A percentile compares a stretch with the other conserved stretches of the same genome.
Conservation (phyloP, 352 stramenopile genomes). For the Globisporangium cederbergense region DNA sequence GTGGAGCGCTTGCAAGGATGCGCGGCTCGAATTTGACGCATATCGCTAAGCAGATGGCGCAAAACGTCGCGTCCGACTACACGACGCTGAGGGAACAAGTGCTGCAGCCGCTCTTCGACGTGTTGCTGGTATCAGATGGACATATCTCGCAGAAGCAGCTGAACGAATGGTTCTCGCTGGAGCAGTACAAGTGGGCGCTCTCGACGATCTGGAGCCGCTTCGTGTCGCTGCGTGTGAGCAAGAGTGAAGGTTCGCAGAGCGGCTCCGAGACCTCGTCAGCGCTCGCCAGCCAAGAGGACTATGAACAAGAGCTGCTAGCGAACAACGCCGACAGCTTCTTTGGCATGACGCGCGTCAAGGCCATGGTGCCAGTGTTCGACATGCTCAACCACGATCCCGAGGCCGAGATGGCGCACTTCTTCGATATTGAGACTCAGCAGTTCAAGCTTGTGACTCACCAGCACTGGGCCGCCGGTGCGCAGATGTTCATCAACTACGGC, state of each 20-base stretch:
- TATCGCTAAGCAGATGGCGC: slow-evolving; percentile 60
- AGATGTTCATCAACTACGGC: slow-evolving; percentile 83
- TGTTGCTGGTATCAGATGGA: slow-evolving; percentile 20
- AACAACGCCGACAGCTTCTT: slow-evolving; percentile 1
- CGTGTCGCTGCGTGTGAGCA: slow-evolving; percentile 51
- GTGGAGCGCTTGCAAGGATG: slow-evolving; percentile 34
- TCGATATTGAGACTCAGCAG: slow-evolving; percentile 38
- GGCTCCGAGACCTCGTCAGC: not conserved
- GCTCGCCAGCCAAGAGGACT: slow-evolving; percentile 6
- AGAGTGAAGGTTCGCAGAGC: slow-evolving; percentile 18
- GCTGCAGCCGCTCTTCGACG: slow-evolving; percentile 50
- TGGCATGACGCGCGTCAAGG: slow-evolving; percentile 51
- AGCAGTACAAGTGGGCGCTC: slow-evolving; percentile 80
- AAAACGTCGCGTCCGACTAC: slow-evolving; percentile 56
- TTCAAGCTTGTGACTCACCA: slow-evolving; percentile 76
- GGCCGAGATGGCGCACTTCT: slow-evolving; percentile 71
- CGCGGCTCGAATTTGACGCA: slow-evolving; percentile 63
- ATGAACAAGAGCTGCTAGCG: not conserved
- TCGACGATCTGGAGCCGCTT: slow-evolving; percentile 87
- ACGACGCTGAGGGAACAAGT: slow-evolving; percentile 30
- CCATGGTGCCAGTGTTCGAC: slow-evolving; percentile 84
- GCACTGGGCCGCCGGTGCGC: slow-evolving; percentile 62
- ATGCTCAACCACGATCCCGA: slow-evolving; percentile 84
- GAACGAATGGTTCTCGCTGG: slow-evolving; percentile 50
- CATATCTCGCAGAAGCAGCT: slow-evolving; percentile 17